phyloP scores from a whole-genome alignment of 192 early-diverging fungal species.

The Backusella westeae region DNA sequence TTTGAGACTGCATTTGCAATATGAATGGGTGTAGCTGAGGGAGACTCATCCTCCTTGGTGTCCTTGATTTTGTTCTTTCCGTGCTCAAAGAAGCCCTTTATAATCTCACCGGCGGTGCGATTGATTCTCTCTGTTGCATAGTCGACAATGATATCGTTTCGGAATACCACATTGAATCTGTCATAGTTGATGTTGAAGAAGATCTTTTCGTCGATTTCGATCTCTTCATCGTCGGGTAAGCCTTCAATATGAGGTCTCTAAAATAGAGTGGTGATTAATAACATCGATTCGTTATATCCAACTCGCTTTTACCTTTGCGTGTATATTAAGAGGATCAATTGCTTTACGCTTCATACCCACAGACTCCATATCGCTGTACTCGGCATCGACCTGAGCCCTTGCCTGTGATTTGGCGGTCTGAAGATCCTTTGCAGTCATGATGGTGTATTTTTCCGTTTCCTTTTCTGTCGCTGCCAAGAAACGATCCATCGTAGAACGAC shows the following conservation, averaged over 20 bases:
- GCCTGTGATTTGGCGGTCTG: conserved; percentile 46
- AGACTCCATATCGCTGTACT: conserved; percentile 40
- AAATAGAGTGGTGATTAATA: too few species aligned
- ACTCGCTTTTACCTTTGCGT: not conserved
- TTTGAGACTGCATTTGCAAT: conserved; percentile 45
- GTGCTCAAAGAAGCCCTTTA: conserved; percentile 56
- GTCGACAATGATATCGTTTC: conserved; percentile 60
- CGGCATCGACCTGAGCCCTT: conserved; percentile 45
- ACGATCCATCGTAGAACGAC: conserved; percentile 57
- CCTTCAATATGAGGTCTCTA: not conserved
- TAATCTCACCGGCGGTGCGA: conserved; percentile 56
- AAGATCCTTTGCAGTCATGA: conserved; percentile 65
- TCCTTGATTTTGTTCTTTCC: conserved; percentile 57
- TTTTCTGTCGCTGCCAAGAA: conserved; percentile 59
- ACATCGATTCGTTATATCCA: too few species aligned
- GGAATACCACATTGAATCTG: conserved; percentile 61
- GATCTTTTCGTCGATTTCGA: conserved; percentile 54
- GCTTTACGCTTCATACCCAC: conserved; percentile 50
- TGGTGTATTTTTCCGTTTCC: conserved; percentile 52
- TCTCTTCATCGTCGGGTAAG: conserved; percentile 24
- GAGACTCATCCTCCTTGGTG: conserved; percentile 46
- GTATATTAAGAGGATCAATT: conserved; percentile 11
- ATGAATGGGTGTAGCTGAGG: conserved; percentile 46
- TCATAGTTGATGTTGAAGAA: conserved; percentile 68
- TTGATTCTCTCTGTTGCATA: conserved; percentile 61